Evolutionary conservation across 805 yeast species (phyloP), one percentile per base, ranked within the genome.

Genomic region (Kazachstania martiniae): DNA sequence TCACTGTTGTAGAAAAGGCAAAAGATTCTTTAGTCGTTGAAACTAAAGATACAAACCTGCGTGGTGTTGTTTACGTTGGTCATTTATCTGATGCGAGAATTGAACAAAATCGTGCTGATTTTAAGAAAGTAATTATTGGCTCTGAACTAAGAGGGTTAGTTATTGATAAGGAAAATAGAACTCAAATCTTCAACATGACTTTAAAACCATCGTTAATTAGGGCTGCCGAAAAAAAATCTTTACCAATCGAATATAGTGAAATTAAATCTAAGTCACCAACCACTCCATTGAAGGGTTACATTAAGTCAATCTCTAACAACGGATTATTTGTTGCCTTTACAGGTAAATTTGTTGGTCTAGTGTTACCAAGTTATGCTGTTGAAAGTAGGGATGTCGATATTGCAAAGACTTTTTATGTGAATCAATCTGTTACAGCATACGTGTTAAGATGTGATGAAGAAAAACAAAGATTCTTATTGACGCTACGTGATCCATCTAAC

Each of bases 281-380:
- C 27, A 60, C 61, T 16, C 47, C 62, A 18, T 56, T 83, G 32
- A 68, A 71, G 36, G 98, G 97, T 27, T 87, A 66, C 52, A 73
- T 89, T 25, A 79, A 74, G 43, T 77, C 86, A 13, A 72, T 79
- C 13, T 82, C 93, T n/a, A 68, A 67, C 28, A 68, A 68, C 51
- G 97, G 97, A 42, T 63, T 85, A 9, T 89, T 89, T 52, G 80
- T 89, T 36, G 71, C 78, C 0, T 89, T 89, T 57, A 84, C 77
- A 35, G 79, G 81, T 41, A 72, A 70, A 33, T 70, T 89, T 41
- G 82, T 84, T 21, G 97, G 96, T 32, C 66, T 89, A 41, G 80
- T 85, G 4, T 68, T 83, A 39, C 81, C 87, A 35, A 74, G 77
- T 49, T 74, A 77, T 44, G 81, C 81, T 15, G 64, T 74, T 4